phyloP scores from a whole-genome alignment of 2,329 filamentous ascomycete genomes.

The Diplodia sapinea region DNA sequence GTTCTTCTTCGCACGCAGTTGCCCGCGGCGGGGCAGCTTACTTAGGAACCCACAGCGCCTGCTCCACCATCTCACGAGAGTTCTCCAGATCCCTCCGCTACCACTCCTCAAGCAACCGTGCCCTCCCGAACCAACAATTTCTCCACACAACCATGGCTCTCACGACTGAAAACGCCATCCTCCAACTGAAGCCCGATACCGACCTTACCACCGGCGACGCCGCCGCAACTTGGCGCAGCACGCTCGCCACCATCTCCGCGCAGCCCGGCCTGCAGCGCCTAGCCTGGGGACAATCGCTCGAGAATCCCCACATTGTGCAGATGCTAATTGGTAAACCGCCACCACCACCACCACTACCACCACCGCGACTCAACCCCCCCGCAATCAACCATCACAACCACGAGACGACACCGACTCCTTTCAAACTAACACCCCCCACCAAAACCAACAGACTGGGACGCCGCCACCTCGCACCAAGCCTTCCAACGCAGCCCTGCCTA shows the following conservation, averaged over 20 bases:
- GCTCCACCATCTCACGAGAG: conserved; percentile 2
- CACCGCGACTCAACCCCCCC: neutral
- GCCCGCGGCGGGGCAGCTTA: neutral
- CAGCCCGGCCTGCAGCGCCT: conserved; percentile 47
- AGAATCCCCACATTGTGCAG: conserved; percentile 47
- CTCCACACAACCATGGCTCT: conserved; percentile 30
- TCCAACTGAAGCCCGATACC: conserved; percentile 47
- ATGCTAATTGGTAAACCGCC: conserved; percentile 49
- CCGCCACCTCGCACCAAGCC: conserved; percentile 45
- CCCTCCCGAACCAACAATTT: too few relatives aligned
- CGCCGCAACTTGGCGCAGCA: conserved; percentile 40
- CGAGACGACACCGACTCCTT: neutral
- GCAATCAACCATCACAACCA: neutral
- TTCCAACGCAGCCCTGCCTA: conserved; percentile 51
- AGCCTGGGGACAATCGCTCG: conserved; percentile 49
- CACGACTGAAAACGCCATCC: conserved; percentile 49
- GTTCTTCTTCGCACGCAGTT: neutral
- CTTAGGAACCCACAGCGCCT: neutral
- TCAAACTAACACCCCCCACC: neutral
- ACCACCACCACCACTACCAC: conserved; percentile 3
- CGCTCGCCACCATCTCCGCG: conserved; percentile 43
- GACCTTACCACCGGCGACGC: conserved; percentile 38
- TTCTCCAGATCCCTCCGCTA: neutral
- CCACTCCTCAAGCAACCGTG: neutral
- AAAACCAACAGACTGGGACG: conserved; percentile 51